Evolutionary conservation across 345 rosid species (phyloP).

Genomic region (Tarenaya hassleriana): DNA sequence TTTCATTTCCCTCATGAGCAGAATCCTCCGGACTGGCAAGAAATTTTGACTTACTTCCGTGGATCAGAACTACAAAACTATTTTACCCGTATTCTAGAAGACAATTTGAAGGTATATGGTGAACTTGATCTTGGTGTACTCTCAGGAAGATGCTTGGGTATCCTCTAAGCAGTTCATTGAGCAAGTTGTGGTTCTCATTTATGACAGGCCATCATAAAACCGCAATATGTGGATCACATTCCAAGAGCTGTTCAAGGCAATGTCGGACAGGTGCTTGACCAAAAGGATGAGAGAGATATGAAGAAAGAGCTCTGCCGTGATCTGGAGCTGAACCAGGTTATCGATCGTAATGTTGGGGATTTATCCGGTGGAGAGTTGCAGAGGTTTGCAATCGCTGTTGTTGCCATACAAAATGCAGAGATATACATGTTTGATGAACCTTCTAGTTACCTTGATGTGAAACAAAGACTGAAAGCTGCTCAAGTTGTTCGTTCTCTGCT

Average conservation of each 20-base stretch:
- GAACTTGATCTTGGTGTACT: background rate
- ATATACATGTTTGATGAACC: conserved; percentile 99
- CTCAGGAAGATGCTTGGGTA: conserved; percentile 10
- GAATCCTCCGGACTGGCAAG: conserved; percentile 99
- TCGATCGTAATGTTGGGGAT: conserved; percentile 85
- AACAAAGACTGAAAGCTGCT: conserved; percentile 97
- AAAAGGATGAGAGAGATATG: conserved; percentile 76
- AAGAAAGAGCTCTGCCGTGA: conserved; percentile 71
- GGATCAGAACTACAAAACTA: conserved; percentile 97
- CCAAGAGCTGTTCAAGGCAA: conserved; percentile 93
- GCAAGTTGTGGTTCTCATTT: conserved; percentile 8
- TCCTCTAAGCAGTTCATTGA: background rate
- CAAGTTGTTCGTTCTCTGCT: conserved; percentile 86
- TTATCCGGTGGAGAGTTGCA: conserved; percentile 98
- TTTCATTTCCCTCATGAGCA: conserved; percentile 25
- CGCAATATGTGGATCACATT: conserved; percentile 98
- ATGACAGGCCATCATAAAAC: conserved; percentile 84
- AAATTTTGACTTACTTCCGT: conserved; percentile 88
- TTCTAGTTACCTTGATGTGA: conserved; percentile 98
- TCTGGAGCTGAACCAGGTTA: conserved; percentile 89
- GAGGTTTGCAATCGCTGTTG: conserved; percentile 96
- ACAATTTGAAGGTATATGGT: conserved; percentile 68
- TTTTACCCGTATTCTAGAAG: conserved; percentile 93
- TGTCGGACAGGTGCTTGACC: conserved; percentile 91
- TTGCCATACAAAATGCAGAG: conserved; percentile 95